Percentiles rank a stretch among this genome's conserved stretches.
Conservation (phyloP, 306 rosid species). For the cucumber (Cucumis sativus) region Cucumber_9930_V3 NC_026661.2:22116501-22117000, state of each 20-base stretch:
- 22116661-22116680: not conserved
- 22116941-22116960: not conserved
- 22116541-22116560: not conserved
- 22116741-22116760: constrained; percentile 2
- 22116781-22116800: not conserved
- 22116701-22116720: not conserved
- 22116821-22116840: not conserved
- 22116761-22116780: not conserved
- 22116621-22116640: not conserved
- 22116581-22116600: not conserved
- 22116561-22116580: not conserved
- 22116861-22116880: not conserved
- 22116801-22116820: not conserved
- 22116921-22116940: not conserved
- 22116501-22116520: not conserved
- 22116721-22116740: not conserved
- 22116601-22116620: not conserved
- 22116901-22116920: not conserved
- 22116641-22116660: not conserved
- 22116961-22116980: not conserved
- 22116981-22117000: not conserved
- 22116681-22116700: constrained; percentile 1
- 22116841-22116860: not conserved
- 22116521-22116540: not conserved
- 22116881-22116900: not conserved